Percentiles rank a stretch among this genome's conserved stretches.
phyloP scores from a whole-genome alignment of 257 asterid genomes.

The Osmanthus fragrans region DNA sequence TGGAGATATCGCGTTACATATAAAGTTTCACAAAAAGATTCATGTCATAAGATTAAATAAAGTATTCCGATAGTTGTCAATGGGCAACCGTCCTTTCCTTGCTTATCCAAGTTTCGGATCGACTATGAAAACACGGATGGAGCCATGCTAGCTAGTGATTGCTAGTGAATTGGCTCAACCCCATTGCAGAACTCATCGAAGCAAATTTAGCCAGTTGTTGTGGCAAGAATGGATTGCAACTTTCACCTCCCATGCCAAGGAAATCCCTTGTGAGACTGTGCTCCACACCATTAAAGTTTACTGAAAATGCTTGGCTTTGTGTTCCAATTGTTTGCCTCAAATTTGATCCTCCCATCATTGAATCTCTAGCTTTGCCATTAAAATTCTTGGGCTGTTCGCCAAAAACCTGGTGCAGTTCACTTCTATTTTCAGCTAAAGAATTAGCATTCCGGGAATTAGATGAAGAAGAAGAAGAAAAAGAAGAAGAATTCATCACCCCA shows the following conservation, averaged over 20 bases:
- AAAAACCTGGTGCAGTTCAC: constrained; percentile 29
- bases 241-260: constrained; percentile 56
- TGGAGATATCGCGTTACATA: not conserved
- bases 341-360: constrained; percentile 24
- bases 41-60: not conserved
- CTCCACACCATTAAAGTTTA: constrained; percentile 29
- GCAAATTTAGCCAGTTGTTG: constrained; percentile 56
- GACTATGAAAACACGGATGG: not conserved
- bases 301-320: constrained; percentile 7
- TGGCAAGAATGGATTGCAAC: constrained; percentile 44
- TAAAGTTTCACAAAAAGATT: not conserved
- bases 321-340: constrained; percentile 19
- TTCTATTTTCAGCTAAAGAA: constrained; percentile 18
- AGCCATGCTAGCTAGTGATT: constrained; percentile 25
- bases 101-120: not conserved
- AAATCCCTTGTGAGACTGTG: constrained; percentile 57
- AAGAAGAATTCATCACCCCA: constrained; percentile 33
- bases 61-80: not conserved
- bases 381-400: constrained; percentile 14
- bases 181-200: constrained; percentile 51
- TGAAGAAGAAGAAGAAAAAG: constrained; percentile 31
- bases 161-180: constrained; percentile 42
- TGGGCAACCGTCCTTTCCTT: not conserved
- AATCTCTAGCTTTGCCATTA: not conserved
- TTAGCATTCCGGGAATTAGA: not conserved